Evolutionary conservation across 179 eudicot species (phyloP), one percentile per base, ranked within the genome.

Genomic region (Beta corolliflora): DNA sequence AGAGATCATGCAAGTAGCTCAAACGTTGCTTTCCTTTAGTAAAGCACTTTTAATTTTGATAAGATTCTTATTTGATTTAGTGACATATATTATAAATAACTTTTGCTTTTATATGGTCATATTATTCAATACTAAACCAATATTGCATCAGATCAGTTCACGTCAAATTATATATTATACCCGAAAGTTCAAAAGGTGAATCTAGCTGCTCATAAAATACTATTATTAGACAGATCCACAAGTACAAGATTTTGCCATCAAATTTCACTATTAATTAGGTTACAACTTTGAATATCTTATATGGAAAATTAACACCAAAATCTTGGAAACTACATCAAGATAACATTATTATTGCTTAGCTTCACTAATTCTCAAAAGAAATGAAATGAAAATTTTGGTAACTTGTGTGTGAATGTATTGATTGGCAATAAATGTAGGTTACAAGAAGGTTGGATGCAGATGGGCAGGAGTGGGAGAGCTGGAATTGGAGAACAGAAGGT

Each of bases 401-500:
- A 69, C 46, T 21, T 70, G 11, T 70, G 63, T 44, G 59, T 48
- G 1, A 25, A n/a, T n/a, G 15, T 73, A 7, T 66, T 25, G 7
- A 7, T 25, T 53, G 81, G 77, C 3, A 36, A 85, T 25, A 46
- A 67, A 78, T n/a, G 45, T 82, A 92, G 97, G 97, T 92, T 75
- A 94, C 98, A 53, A 92, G 83, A 82, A 87, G 95, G 45, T 83
- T 91, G 87, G 94, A 90, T 55, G 81, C 93, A 59, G 77, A 83
- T 14, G 89, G 89, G 75, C 78, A 84, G n/a, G 89, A 89, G 55
- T 94, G 97, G 97, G 83, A 82, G 13, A 79, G 77, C 0, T 94
- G 98, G 97, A 91, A 94, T 73, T 94, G 98, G 98, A 90, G 95
- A 70, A 85, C 93, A 13, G 97, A 92, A 9, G 97, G 98, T 13